Conservation (phyloP, 2,329 filamentous ascomycete genomes). For the Elsinoe necatrix region DNA sequence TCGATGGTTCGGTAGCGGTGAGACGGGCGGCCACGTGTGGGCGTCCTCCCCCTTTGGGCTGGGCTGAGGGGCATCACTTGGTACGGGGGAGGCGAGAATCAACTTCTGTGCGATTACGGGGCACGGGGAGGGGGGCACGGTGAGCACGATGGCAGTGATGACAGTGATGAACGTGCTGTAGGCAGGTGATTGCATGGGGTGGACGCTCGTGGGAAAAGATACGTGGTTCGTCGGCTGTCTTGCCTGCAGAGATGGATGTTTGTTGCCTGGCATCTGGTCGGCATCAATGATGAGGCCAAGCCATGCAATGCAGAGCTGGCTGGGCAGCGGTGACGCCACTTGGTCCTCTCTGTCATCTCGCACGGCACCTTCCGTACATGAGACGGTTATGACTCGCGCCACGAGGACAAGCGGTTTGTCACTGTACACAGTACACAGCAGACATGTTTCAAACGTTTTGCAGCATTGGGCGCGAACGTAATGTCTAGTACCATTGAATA, state of each 20-base stretch:
- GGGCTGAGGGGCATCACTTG: too few relatives aligned
- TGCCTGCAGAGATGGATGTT: too few relatives aligned
- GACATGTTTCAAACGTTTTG: neutral
- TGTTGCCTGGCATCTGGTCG: neutral
- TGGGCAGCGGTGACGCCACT: neutral
- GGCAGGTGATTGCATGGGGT: too few relatives aligned
- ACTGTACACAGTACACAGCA: neutral
- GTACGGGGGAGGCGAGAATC: too few relatives aligned
- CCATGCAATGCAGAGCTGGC: neutral
- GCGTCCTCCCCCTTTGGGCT: too few relatives aligned
- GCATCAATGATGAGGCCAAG: neutral
- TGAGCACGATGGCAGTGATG: too few relatives aligned
- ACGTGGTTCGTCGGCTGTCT: neutral
- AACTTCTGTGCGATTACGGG: too few relatives aligned
- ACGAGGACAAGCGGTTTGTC: neutral
- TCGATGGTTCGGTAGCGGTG: too few relatives aligned
- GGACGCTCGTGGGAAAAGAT: neutral
- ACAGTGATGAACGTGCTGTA: too few relatives aligned
- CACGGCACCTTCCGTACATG: neutral
- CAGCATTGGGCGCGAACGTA: neutral
- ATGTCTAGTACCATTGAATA: neutral
- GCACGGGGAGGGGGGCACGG: too few relatives aligned
- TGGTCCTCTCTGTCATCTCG: neutral
- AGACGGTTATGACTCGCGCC: neutral
- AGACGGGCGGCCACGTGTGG: too few relatives aligned